phyloP scores from a whole-genome alignment of 441 rosid species.

The Raphanus hybrid region DNA sequence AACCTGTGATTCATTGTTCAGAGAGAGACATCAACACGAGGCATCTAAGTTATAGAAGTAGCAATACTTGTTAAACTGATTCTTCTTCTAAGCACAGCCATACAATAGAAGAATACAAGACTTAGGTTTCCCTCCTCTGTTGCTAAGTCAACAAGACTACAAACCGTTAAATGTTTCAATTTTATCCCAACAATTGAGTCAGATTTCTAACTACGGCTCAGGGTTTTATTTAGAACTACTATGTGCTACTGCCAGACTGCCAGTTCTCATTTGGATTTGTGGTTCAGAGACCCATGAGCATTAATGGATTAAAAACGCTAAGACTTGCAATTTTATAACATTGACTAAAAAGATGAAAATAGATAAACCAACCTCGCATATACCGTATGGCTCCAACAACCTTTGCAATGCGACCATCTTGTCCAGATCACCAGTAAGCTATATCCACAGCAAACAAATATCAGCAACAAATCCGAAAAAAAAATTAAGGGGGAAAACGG shows the following conservation, averaged over 20 bases:
- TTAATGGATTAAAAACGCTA: not conserved
- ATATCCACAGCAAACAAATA: conserved; percentile 36
- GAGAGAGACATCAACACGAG: conserved; percentile 3
- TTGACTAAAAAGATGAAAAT: conserved; percentile 15
- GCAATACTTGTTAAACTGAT: not conserved
- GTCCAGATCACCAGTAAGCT: conserved; percentile 95
- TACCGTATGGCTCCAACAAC: conserved; percentile 92
- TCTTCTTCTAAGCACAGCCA: conserved; percentile 12
- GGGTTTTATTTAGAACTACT: too few relatives aligned
- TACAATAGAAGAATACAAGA: not conserved
- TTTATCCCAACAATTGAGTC: too few relatives aligned
- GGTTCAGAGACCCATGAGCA: not conserved
- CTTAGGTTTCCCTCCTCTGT: too few relatives aligned
- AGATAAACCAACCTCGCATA: conserved; percentile 80
- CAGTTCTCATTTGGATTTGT: not conserved
- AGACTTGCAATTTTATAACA: not conserved
- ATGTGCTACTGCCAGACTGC: too few relatives aligned
- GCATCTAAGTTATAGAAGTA: not conserved
- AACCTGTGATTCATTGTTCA: conserved; percentile 52
- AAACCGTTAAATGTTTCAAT: too few relatives aligned
- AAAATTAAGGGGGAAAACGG: not conserved
- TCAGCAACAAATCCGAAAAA: conserved; percentile 24
- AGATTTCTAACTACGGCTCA: too few relatives aligned
- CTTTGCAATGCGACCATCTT: conserved; percentile 97
- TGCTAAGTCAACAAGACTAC: too few relatives aligned